Evolutionary conservation across 352 stramenopile genomes (phyloP), one percentile per base, ranked within the genome.

Genomic region (Halophytophthora polymorphica): DNA sequence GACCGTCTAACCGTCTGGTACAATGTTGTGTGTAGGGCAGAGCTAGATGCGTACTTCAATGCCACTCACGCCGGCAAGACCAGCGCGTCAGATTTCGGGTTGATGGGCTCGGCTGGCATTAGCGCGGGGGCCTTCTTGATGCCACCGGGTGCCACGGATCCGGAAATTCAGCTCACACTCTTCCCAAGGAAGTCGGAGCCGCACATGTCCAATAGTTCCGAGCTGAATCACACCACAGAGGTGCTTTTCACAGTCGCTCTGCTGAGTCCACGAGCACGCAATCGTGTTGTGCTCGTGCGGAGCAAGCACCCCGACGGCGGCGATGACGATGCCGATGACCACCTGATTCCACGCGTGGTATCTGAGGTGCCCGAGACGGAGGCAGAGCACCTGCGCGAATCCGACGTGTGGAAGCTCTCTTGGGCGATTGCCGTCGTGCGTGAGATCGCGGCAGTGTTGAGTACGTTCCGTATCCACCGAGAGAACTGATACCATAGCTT

Each of bases 141-240:
- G 19, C 76, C 85, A 8, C 84, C 84, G 0, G 83, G 79, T n/a
- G 56, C 61, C 12, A 88, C 76, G 6, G 23, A 69, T 2, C 83
- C 87, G n/a, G 75, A 96, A 51, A 80, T 96, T 45, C 86, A 97
- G 60, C 62, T 96, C 18, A 96, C 89, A 7, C 69, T 96, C 28
- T 97, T 97, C 44, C 89, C 88, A 5, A 71, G 68, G 8, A 80
- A 90, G 31, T 87, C 69, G 0, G 86, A 96, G 65, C 86, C 86
- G 6, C 80, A 94, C 47, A 71, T 83, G 19, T 71, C 63, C 3
- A 86, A 77, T 18, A 86, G 51, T 21, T 61, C 58, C 12, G 47
- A 49, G 13, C 53, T 86, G 7, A 62, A 83, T 21, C 67, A 84
- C 45, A 63, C 54, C 11, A 53, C 53, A 1, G 64, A 86, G 44